Evolutionary conservation across 169 alveolate genomes (phyloP), one percentile per base, ranked within the genome.

Genomic region (Cryptosporidium xiaoi): DNA sequence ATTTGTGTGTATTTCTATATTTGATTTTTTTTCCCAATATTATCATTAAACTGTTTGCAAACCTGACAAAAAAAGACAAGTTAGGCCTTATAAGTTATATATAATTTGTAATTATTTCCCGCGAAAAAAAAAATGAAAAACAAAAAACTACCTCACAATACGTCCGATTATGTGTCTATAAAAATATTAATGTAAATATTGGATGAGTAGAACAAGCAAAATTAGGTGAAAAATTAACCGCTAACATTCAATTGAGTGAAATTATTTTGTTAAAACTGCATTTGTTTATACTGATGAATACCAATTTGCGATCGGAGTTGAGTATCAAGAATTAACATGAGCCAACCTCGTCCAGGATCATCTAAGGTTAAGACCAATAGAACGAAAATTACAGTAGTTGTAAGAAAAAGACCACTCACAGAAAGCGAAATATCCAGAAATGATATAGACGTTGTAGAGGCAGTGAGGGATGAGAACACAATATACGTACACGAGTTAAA

Each of bases 381-480:
- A 53, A 95, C 98, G 27, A 94, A 92, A 84, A 96, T 96, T 64
- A 91, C 93, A 66, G 99, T 98, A 5, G 96, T 96, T 24, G 99
- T 97, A 1, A 93, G 99, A 62, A 97, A 97, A 91, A 83, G 99
- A 34, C 99, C 99, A 18, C 94, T 97, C 60, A 96, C 93, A 83
- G 95, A 94, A 24, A 91, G 92, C 62, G 99, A 98, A 92, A 82
- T 90, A 58, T 90, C 92, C 29, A 93, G 95, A 71, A 95, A 95
- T 51, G 99, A 97, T 56, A 91, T 89, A 24, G 99, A 97, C 90
- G 96, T 97, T 53, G 96, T 97, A n/a, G 96, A 93, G 34, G 93
- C 94, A 27, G 92, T 92, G 40, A 87, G 92, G 51, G 84, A 93
- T 34, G 90, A 82, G 46, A 82, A 90, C 29, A 94, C 95, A 1